These are phyloP conservation scores for Phytophthora cactorum DNA, from an alignment of 352 stramenopile species.

Conservation along the genomic window DNA sequence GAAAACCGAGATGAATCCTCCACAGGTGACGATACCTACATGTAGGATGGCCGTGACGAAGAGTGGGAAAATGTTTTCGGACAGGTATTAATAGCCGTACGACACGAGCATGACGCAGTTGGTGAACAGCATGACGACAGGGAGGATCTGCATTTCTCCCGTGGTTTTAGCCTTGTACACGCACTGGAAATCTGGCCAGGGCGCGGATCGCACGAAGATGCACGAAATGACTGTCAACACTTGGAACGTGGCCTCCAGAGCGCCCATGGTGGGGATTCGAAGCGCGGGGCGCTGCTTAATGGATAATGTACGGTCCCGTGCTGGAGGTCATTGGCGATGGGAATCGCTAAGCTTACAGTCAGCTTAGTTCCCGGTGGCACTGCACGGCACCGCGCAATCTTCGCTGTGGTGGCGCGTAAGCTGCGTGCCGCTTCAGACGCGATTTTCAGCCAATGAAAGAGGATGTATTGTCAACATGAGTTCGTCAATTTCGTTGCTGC, in stretches of 20 bases:
- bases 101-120: no score
- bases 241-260: slow-evolving; percentile 42
- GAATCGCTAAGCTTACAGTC: no score
- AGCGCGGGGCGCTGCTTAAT: not conserved
- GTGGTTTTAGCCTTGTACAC: slow-evolving; percentile 60
- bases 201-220: slow-evolving; percentile 71
- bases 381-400: slow-evolving; percentile 1
- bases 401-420: slow-evolving; percentile 16
- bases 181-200: slow-evolving; percentile 55
- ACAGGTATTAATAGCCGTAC: no score
- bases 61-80: slow-evolving; percentile 51
- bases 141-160: slow-evolving; percentile 55
- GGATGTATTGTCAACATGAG: no score
- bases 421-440: slow-evolving; percentile 11
- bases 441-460: slow-evolving; percentile 9
- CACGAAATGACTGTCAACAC: slow-evolving; percentile 68
- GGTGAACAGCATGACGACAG: slow-evolving; percentile 54
- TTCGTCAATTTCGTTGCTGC: no score
- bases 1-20: slow-evolving; percentile 16
- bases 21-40: no score
- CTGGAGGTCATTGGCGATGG: no score
- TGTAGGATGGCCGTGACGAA: slow-evolving; percentile 39
- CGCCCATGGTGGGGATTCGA: slow-evolving; percentile 18
- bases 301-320: no score
- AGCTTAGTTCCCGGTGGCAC: not conserved